Evolutionary conservation across 352 stramenopile genomes (phyloP).

Genomic region (Phytopythium mirpurense): DNA sequence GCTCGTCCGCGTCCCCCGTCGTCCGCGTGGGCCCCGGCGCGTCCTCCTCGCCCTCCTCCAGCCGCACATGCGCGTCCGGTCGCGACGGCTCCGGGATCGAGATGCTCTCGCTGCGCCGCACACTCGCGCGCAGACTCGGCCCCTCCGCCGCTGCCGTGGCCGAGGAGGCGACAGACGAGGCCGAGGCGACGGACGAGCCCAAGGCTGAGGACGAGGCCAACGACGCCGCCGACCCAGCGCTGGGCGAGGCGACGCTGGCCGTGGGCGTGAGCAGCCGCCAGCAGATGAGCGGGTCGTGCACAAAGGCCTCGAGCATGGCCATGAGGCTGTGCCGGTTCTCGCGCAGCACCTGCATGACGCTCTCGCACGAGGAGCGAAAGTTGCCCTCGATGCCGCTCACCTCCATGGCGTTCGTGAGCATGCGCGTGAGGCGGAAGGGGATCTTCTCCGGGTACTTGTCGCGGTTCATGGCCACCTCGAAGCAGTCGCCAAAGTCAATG

Average conservation of each 20-base stretch:
- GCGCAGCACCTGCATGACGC: constrained; percentile 96
- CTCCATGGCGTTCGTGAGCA: constrained; percentile 99
- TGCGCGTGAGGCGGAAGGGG: constrained; percentile 98
- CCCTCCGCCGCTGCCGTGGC: no score
- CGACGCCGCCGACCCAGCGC: constrained; percentile 30
- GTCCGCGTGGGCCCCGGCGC: constrained; percentile 4
- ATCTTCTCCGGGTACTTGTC: constrained; percentile 99
- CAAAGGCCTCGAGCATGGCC: constrained; percentile 99
- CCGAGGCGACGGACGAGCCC: constrained; percentile 9
- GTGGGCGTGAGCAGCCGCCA: constrained; percentile 89
- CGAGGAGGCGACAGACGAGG: no score
- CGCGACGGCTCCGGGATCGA: constrained; percentile 37
- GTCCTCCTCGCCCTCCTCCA: constrained; percentile 15
- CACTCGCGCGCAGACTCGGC: constrained; percentile 4
- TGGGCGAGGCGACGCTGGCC: constrained; percentile 49
- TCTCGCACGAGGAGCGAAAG: constrained; percentile 97
- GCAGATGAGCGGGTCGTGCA: constrained; percentile 98
- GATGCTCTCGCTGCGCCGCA: constrained; percentile 46
- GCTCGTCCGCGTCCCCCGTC: no score
- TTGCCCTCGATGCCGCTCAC: constrained; percentile 97
- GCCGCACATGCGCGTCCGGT: constrained; percentile 16
- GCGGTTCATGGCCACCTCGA: constrained; percentile 98
- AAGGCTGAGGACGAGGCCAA: constrained; percentile 26
- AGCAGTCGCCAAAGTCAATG: constrained; percentile 96
- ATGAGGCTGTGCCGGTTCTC: constrained; percentile 98